A percentile compares a stretch with the other conserved stretches of the same genome.
Conservation (phyloP, 2,329 filamentous ascomycete genomes). For the Alternaria infectoria region DNA sequence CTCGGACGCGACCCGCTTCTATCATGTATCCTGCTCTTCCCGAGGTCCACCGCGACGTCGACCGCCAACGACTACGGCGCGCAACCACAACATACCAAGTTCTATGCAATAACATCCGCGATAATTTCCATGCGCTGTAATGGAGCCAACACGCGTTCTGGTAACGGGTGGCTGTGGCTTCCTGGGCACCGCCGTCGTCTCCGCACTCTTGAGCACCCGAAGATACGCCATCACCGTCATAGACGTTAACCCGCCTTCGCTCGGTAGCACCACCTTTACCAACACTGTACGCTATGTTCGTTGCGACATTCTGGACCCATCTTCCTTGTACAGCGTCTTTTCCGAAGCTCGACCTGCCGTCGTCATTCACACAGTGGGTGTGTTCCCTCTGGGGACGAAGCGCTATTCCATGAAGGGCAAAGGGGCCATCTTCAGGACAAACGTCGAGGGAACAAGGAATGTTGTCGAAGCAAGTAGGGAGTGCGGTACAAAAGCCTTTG, state of each 20-base stretch:
- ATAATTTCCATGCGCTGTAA: conserved; percentile 12
- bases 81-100: background rate
- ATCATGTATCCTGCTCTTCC: background rate
- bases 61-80: background rate
- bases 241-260: conserved; percentile 46
- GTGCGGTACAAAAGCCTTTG: conserved; percentile 76
- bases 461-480: conserved; percentile 76
- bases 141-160: conserved; percentile 44
- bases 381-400: conserved; percentile 46
- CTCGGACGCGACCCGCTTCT: background rate
- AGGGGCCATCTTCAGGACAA: conserved; percentile 76
- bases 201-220: conserved; percentile 46
- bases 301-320: conserved; percentile 49
- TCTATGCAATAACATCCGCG: background rate
- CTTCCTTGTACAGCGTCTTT: conserved; percentile 56
- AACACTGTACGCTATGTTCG: conserved; percentile 43
- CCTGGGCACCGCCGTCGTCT: conserved; percentile 51
- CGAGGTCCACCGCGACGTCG: background rate
- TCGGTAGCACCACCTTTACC: conserved; percentile 33
- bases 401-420: conserved; percentile 49
- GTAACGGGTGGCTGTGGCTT: conserved; percentile 59
- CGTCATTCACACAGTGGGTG: conserved; percentile 84
- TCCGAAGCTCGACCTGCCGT: conserved; percentile 73
- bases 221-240: conserved; percentile 50
- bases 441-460: conserved; percentile 82